These are phyloP conservation scores for Scleroderma citrinum DNA, from an alignment of 768 basidiomycete species.

Conservation along the genomic window DNA sequence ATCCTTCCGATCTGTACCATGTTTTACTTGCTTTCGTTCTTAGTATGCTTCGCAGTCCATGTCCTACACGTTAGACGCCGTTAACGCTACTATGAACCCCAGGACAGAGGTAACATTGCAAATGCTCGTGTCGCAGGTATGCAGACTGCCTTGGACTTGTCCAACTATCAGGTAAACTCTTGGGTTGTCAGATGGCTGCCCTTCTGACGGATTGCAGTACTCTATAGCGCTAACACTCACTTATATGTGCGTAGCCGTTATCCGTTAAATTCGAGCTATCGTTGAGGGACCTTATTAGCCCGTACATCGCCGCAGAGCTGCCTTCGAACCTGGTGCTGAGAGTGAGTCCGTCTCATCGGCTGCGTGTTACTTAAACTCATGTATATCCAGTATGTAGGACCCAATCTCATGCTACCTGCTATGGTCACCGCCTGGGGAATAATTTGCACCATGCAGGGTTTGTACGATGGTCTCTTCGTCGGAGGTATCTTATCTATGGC, in stretches of 20 bases:
- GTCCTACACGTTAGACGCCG: not conserved
- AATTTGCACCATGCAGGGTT: conserved; percentile 23
- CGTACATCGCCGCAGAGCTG: conserved; percentile 54
- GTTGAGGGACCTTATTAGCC: conserved; percentile 23
- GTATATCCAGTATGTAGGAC: conserved; percentile 34
- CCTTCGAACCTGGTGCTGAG: conserved; percentile 58
- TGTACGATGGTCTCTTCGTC: not conserved
- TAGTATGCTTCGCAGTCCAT: conserved; percentile 33
- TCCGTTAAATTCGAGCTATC: not conserved
- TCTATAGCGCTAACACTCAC: conserved; percentile 27
- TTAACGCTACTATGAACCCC: not conserved
- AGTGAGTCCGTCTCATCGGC: conserved; percentile 11
- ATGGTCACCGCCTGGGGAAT: conserved; percentile 67
- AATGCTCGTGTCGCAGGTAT: conserved; percentile 61
- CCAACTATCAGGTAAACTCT: conserved; percentile 21
- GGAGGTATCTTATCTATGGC: not conserved
- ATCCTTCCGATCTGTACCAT: conserved; percentile 44
- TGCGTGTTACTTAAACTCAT: not conserved
- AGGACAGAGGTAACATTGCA: conserved; percentile 43
- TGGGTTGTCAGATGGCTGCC: not conserved
- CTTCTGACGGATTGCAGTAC: conserved; percentile 23
- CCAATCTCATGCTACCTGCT: conserved; percentile 55
- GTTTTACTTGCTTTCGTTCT: conserved; percentile 48
- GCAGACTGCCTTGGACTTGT: conserved; percentile 40
- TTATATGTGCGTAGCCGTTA: conserved; percentile 13